A percentile compares a stretch with the other conserved stretches of the same genome.
Conservation (phyloP, 2,329 filamentous ascomycete species). For the Tricladium varicosporioides region DNA sequence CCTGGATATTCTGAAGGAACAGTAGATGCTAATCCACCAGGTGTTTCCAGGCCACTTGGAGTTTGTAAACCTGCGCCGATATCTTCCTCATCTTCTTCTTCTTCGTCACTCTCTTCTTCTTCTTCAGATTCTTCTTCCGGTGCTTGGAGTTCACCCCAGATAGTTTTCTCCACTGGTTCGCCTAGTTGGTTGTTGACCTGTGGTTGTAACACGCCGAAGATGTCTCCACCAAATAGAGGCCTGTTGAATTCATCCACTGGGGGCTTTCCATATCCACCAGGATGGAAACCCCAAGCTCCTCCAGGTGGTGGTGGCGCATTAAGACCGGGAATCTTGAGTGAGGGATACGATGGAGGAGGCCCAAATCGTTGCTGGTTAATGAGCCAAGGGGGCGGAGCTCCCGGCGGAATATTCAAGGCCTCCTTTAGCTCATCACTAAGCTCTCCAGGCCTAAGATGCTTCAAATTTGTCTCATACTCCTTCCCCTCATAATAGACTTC, state of each 20-base stretch:
- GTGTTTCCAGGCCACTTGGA: slow-evolving; percentile 75
- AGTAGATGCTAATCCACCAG: slow-evolving; percentile 75
- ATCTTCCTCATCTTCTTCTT: slow-evolving; percentile 61
- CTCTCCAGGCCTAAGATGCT: slow-evolving; percentile 86
- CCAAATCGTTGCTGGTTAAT: slow-evolving; percentile 96
- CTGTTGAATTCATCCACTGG: slow-evolving; percentile 91
- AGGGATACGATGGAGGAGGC: slow-evolving; percentile 90
- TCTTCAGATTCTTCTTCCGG: slow-evolving; percentile 74
- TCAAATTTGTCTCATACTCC: slow-evolving; percentile 92
- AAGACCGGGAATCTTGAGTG: slow-evolving; percentile 89
- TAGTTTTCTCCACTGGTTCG: slow-evolving; percentile 79
- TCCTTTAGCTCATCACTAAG: slow-evolving; percentile 87
- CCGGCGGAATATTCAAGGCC: slow-evolving; percentile 88
- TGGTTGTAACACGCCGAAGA: slow-evolving; percentile 75
- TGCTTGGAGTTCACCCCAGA: slow-evolving; percentile 91
- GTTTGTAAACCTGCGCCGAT: slow-evolving; percentile 68
- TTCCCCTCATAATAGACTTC: slow-evolving; percentile 99
- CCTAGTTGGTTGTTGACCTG: slow-evolving; percentile 62
- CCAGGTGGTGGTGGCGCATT: slow-evolving; percentile 90
- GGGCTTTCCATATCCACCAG: slow-evolving; percentile 93
- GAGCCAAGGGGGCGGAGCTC: slow-evolving; percentile 92
- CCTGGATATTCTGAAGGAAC: slow-evolving; percentile 77
- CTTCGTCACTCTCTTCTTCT: slow-evolving; percentile 69
- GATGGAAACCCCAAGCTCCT: slow-evolving; percentile 90
- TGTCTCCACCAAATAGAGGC: slow-evolving; percentile 89